These are phyloP conservation scores for Datisca glomerata DNA, from an alignment of 306 rosid genomes.

Conservation along the genomic window DNA sequence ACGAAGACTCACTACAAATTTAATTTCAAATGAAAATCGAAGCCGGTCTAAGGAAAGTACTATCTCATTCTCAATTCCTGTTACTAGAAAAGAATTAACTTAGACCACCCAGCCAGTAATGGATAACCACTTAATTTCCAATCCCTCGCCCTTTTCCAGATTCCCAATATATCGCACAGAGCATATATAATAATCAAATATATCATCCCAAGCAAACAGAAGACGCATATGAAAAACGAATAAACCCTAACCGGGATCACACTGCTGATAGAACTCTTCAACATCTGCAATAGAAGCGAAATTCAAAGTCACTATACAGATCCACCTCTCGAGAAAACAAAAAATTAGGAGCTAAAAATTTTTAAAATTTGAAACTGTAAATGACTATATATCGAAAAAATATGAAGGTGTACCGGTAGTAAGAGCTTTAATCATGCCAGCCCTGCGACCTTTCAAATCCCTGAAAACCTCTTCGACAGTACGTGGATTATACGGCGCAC, in stretches of 20 bases:
- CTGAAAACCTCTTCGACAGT: slow-evolving; percentile 38
- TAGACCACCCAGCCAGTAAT: no score
- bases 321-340: not conserved
- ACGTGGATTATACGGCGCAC: slow-evolving; percentile 29
- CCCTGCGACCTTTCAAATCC: slow-evolving; percentile 36
- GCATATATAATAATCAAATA: no score
- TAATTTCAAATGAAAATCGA: no score
- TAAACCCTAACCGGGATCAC: slow-evolving; percentile 9
- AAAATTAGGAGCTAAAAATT: not conserved
- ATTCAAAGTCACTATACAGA: not conserved
- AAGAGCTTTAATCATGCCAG: slow-evolving; percentile 36
- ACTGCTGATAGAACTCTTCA: slow-evolving; percentile 24
- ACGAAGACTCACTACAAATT: no score
- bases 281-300: slow-evolving; percentile 18
- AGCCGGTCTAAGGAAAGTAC: no score
- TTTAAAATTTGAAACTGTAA: not conserved
- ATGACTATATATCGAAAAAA: not conserved
- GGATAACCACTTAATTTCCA: no score
- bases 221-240: no score
- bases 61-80: no score
- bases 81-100: no score
- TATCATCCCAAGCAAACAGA: no score
- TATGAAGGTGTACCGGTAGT: slow-evolving; percentile 18
- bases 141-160: no score
- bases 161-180: no score